These are phyloP conservation scores for Boletus vermiculosoides DNA, from an alignment of 768 basidiomycete genomes.

Conservation along the genomic window DNA sequence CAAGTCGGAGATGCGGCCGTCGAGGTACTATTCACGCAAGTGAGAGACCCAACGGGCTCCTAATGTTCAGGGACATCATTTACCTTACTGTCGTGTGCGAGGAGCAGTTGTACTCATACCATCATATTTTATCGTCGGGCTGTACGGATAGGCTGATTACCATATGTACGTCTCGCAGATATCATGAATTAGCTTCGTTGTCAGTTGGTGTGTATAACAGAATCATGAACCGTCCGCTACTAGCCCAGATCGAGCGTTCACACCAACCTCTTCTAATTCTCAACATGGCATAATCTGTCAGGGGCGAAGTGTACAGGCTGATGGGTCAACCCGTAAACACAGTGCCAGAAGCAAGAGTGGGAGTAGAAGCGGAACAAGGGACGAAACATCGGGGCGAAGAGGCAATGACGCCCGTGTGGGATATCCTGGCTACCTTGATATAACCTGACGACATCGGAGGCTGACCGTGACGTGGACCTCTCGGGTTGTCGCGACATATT, in stretches of 20 bases:
- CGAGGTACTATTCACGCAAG: constrained; percentile 16
- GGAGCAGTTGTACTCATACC: background rate
- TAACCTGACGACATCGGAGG: background rate
- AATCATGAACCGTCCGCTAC: background rate
- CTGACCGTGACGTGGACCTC: background rate
- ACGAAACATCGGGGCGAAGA: background rate
- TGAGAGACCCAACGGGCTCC: background rate
- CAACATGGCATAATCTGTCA: background rate
- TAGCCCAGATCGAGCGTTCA: background rate
- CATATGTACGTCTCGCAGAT: background rate
- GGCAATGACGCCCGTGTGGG: no score
- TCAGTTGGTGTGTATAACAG: background rate
- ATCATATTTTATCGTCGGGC: background rate
- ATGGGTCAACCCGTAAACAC: no score
- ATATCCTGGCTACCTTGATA: background rate
- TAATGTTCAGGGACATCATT: background rate
- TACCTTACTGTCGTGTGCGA: background rate
- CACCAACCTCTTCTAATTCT: background rate
- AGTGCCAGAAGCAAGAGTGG: background rate
- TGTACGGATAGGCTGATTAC: constrained; percentile 5
- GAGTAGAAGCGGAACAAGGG: background rate
- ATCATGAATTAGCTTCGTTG: background rate
- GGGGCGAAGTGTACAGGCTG: background rate
- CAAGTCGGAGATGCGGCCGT: constrained; percentile 28
- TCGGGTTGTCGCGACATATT: background rate